These are phyloP conservation scores for Coprinopsis marcescibilis DNA, from an alignment of 768 basidiomycete genomes.

Conservation along the genomic window DNA sequence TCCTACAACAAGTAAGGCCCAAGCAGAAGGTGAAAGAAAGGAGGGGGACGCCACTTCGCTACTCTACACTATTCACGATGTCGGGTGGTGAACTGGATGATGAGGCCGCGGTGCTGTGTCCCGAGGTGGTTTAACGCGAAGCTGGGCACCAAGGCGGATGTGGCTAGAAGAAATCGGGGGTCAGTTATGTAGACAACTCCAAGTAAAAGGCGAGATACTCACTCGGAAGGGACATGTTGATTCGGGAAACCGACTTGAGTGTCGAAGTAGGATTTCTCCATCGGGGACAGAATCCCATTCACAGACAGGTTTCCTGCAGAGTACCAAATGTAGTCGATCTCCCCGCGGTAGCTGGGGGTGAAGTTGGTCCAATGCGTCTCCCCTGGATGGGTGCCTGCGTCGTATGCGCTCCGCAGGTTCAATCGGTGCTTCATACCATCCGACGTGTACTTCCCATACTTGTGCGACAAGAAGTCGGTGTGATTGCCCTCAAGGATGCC, in stretches of 20 bases:
- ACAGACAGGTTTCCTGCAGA: slow-evolving; percentile 65
- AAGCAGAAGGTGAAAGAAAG: slow-evolving; percentile 10
- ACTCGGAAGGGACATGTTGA: slow-evolving; percentile 96
- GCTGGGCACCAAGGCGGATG: slow-evolving; percentile 64
- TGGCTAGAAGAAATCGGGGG: slow-evolving; percentile 46
- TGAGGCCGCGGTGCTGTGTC: slow-evolving; percentile 27
- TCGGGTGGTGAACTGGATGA: slow-evolving; percentile 5
- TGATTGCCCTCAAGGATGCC: slow-evolving; percentile 71
- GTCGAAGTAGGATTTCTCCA: slow-evolving; percentile 79
- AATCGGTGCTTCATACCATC: slow-evolving; percentile 81
- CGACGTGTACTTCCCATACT: slow-evolving; percentile 88
- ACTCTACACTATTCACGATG: background rate
- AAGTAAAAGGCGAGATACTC: slow-evolving; percentile 29
- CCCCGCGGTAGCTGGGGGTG: slow-evolving; percentile 80
- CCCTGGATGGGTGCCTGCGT: slow-evolving; percentile 31
- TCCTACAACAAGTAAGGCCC: slow-evolving; percentile 11
- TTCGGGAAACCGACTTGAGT: slow-evolving; percentile 97
- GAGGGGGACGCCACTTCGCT: slow-evolving; percentile 1
- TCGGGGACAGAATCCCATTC: slow-evolving; percentile 82
- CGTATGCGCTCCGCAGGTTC: slow-evolving; percentile 81
- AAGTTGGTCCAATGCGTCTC: slow-evolving; percentile 78
- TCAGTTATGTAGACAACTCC: background rate
- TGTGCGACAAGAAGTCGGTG: slow-evolving; percentile 86
- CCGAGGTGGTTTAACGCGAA: slow-evolving; percentile 73
- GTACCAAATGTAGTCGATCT: slow-evolving; percentile 95